Evolutionary conservation across 2,329 filamentous ascomycete species (phyloP).

Genomic region (Aureobasidium sp.): DNA sequence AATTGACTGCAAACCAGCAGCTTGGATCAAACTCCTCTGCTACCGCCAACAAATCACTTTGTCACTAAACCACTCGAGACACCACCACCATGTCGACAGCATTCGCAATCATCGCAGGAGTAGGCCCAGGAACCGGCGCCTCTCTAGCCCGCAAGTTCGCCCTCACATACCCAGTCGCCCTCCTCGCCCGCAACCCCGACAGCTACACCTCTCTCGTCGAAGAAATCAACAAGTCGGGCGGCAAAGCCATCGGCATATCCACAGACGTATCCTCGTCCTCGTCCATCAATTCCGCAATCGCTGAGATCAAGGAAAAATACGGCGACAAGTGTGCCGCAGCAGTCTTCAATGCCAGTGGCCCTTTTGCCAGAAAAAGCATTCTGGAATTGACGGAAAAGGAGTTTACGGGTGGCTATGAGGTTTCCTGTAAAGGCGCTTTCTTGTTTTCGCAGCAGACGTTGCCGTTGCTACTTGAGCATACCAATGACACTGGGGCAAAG

Average conservation of each 20-base stretch:
- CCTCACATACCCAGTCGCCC: constrained; percentile 60
- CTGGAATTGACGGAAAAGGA: constrained; percentile 52
- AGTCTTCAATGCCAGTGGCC: constrained; percentile 60
- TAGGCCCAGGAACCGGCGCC: constrained; percentile 62
- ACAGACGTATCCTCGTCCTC: constrained; percentile 53
- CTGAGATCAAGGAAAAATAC: constrained; percentile 53
- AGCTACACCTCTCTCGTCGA: constrained; percentile 58
- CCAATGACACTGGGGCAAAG: constrained; percentile 36
- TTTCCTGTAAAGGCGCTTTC: constrained; percentile 57
- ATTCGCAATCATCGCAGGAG: constrained; percentile 63
- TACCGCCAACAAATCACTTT: not conserved
- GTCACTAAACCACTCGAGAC: not conserved
- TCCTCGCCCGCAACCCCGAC: constrained; percentile 61
- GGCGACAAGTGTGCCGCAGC: constrained; percentile 45
- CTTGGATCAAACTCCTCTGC: no score
- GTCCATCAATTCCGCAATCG: constrained; percentile 52
- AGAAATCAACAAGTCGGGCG: constrained; percentile 60
- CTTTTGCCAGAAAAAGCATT: constrained; percentile 52
- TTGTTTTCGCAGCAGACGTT: constrained; percentile 65
- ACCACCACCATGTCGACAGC: constrained; percentile 27
- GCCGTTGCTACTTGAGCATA: constrained; percentile 60
- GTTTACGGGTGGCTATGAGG: constrained; percentile 44
- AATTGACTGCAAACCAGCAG: no score
- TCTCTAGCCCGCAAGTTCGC: constrained; percentile 54
- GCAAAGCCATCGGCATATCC: constrained; percentile 61